Base-by-base conservation (phyloP, 2,329 filamentous ascomycete genomes). In the Hypoxylon sp. region DNA sequence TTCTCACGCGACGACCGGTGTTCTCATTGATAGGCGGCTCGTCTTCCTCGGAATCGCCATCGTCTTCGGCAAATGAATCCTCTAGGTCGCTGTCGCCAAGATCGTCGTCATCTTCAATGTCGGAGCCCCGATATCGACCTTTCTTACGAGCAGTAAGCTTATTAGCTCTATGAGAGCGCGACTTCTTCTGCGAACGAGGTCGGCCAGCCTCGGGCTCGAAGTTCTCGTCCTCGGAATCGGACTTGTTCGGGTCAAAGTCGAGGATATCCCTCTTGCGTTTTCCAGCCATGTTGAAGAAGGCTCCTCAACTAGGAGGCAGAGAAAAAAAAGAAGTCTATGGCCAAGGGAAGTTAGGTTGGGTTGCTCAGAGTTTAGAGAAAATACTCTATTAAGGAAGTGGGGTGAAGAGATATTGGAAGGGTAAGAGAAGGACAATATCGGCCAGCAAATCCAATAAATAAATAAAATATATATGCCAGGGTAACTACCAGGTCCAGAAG, bases 161-260 rank as follows among this genome's bases (percentile, higher is more conserved):
- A 27, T 56, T 42, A 26, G 67, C 63, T 43, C 69, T 71, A 4
- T 73, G 68, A 20, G 73, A 67, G 16, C 75, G 73, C 4, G 71
- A 63, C 44, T 75, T 77, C 58, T 75, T 79, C 45, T 60, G 63
- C 11, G 63, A 60, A 36, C 61, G 64, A 15, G 61, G 53, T 17
- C 71, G 74, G 59, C 78, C 75, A 15, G 68, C 65, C 11, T 69
- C 67, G 11, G 83, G 83, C 50, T 84, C 79, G 63, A 87, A 88
- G 67, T 86, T 86, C 59, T 84, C 82, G 64, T 88, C 84, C 38
- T 84, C 79, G 2, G 84, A 76, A 60, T 88, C 84, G 40, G 84
- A 87, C 65, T 84, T 80, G 67, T 86, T 87, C 2, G 81, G 82
- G 67, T 88, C 84, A 60, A 87, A 87, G 45, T 77, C 75, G 57